These are phyloP conservation scores for Cubamyces lactineus DNA, from an alignment of 768 basidiomycete genomes.

Conservation along the genomic window DNA sequence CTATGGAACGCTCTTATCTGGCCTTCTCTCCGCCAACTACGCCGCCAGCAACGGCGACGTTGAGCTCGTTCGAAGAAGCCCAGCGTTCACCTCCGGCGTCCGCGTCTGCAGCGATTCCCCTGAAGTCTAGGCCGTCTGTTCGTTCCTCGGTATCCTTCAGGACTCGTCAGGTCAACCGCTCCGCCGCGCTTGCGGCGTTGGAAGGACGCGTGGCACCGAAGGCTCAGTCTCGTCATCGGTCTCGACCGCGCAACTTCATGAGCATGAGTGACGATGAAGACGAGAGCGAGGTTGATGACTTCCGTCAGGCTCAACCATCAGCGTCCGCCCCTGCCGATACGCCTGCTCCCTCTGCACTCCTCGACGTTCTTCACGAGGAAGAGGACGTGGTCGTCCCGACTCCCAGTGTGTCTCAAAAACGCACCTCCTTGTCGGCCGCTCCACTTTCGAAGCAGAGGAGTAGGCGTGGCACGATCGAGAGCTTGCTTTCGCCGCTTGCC, in stretches of 20 bases:
- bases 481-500: slow-evolving; percentile 55
- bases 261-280: slow-evolving; percentile 69
- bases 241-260: slow-evolving; percentile 58
- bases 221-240: not conserved
- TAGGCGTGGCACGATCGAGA: slow-evolving; percentile 48
- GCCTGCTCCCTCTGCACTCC: slow-evolving; percentile 13
- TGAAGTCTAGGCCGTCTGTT: slow-evolving; percentile 24
- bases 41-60: slow-evolving; percentile 19
- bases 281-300: slow-evolving; percentile 38
- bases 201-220: slow-evolving; percentile 49
- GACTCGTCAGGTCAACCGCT: slow-evolving; percentile 50
- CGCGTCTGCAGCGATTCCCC: slow-evolving; percentile 20
- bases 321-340: not conserved
- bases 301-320: slow-evolving; percentile 34
- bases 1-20: slow-evolving; percentile 29
- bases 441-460: slow-evolving; percentile 31
- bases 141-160: slow-evolving; percentile 50
- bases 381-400: slow-evolving; percentile 30
- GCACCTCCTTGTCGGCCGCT: slow-evolving; percentile 15
- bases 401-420: not conserved
- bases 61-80: slow-evolving; percentile 3
- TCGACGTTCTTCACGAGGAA: slow-evolving; percentile 36
- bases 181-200: slow-evolving; percentile 63
- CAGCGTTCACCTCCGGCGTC: slow-evolving; percentile 12
- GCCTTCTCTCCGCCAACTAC: slow-evolving; percentile 26